Evolutionary conservation across 371 early-diverging fungal species (phyloP), one percentile per base, ranked within the genome.

Genomic region (Rhizopus delemar): DNA sequence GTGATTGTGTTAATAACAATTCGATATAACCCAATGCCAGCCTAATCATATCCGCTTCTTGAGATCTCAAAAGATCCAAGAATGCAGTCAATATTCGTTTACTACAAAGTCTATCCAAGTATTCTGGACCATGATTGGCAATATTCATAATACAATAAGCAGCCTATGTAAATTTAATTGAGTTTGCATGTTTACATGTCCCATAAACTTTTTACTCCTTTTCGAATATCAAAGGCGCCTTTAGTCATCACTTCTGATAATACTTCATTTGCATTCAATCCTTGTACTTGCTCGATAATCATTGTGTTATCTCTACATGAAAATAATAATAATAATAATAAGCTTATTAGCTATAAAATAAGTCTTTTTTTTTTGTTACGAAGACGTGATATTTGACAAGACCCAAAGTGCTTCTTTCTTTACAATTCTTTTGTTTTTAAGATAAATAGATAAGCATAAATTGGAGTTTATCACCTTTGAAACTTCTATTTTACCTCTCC

Each of bases 381-480:
- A 76, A 9, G 90, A 86, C 0, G 91, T 90, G 38, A 90, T 77
- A 58, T 88, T 88, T 9, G 88, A 87, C 51, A 91, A 63, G 4
- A 88, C 80, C 90, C 90, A 89, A 34, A 90, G 75, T 3, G 85
- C 76, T 64, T 91, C 91, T 56, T 89, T 91, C 62, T 86, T 84
- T 32, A 90, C 80, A 2, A 85, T 81, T 38, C 89, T 83, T 67
- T 57, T 61, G 22, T 22, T 22, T 22, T 22, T 22, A 22, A 2
- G 22, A 22, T 22, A 22, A 22, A 22, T 22, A 22, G 22, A 22
- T 22, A 22, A 22, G 22, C 22, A 22, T 22, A 22, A 22, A 22
- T 22, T 22, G 22, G 22, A 22, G 22, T 22, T 22, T 22, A 22
- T 22, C 22, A 2, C 22, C 22, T 22, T 22, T 22, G 22, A 22